Evolutionary conservation across 352 stramenopile genomes (phyloP).

Genomic region (Globisporangium mamillatum): DNA sequence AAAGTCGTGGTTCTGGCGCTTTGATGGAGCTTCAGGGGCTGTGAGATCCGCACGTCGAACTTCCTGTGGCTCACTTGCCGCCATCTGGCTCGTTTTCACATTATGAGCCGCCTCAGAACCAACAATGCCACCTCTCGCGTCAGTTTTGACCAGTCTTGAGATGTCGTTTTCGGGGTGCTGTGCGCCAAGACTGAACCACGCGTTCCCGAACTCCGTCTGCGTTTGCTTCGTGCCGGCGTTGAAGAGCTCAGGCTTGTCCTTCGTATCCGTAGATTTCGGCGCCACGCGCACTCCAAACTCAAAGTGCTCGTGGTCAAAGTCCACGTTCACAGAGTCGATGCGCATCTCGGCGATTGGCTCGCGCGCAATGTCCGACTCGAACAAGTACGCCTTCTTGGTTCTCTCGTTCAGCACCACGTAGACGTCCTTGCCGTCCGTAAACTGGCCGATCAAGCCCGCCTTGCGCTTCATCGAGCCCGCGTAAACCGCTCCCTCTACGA

Average conservation of each 20-base stretch:
- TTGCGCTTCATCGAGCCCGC: constrained; percentile 11
- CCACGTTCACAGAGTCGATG: neutral
- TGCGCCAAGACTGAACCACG: constrained; percentile 2
- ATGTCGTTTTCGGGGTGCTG: neutral
- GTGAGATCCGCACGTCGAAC: neutral
- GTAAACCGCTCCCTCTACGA: constrained; percentile 8
- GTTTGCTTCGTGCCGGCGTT: neutral
- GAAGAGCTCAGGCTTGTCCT: constrained; percentile 11
- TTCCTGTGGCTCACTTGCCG: neutral
- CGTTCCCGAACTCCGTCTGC: neutral
- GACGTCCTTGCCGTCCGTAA: constrained; percentile 8
- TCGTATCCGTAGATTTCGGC: neutral
- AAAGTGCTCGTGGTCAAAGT: constrained; percentile 1
- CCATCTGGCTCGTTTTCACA: neutral
- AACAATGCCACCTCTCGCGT: neutral
- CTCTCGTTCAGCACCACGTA: constrained; percentile 12
- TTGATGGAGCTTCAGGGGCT: neutral
- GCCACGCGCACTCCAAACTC: constrained; percentile 5
- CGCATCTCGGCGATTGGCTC: neutral
- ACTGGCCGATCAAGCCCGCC: neutral
- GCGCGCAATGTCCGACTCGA: constrained; percentile 9
- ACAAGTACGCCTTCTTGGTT: constrained; percentile 5
- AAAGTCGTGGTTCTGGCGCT: neutral
- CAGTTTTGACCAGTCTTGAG: neutral
- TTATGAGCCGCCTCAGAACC: neutral